A percentile compares a stretch with the other conserved stretches of the same genome.
Conservation (phyloP, 2,329 filamentous ascomycete genomes). For the Septoria linicola region DNA sequence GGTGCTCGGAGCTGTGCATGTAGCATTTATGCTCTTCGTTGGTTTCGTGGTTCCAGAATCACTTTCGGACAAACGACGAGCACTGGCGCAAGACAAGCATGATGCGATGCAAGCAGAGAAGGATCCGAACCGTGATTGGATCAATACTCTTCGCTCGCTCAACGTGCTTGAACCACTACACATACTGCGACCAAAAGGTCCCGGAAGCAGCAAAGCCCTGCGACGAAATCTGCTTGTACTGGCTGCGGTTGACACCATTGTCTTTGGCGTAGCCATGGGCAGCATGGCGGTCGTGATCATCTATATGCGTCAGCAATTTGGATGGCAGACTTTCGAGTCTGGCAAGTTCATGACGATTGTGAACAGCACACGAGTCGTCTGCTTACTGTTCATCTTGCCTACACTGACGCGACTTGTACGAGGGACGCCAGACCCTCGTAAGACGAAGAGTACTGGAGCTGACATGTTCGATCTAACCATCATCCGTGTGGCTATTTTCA, state of each 20-base stretch:
- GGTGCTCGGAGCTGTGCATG: slow-evolving; percentile 69
- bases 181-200: slow-evolving; percentile 72
- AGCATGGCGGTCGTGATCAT: slow-evolving; percentile 77
- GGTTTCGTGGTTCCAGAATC: slow-evolving; percentile 78
- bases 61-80: slow-evolving; percentile 69
- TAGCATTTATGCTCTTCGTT: slow-evolving; percentile 71
- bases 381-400: slow-evolving; percentile 74
- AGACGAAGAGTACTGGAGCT: slow-evolving; percentile 63
- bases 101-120: slow-evolving; percentile 39
- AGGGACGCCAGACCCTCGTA: slow-evolving; percentile 46
- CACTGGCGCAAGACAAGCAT: slow-evolving; percentile 68
- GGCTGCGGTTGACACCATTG: slow-evolving; percentile 74
- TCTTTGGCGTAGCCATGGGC: slow-evolving; percentile 80
- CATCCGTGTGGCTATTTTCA: slow-evolving; percentile 70
- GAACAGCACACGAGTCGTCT: slow-evolving; percentile 72
- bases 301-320: slow-evolving; percentile 77
- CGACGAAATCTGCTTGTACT: slow-evolving; percentile 81
- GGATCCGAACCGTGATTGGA: slow-evolving; percentile 44
- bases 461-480: slow-evolving; percentile 75
- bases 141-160: slow-evolving; percentile 45
- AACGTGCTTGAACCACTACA: slow-evolving; percentile 77
- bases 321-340: slow-evolving; percentile 78
- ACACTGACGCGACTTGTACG: slow-evolving; percentile 74
- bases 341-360: slow-evolving; percentile 78
- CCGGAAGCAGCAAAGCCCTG: slow-evolving; percentile 59